Evolutionary conservation across 176 grass and related monocot genomes (phyloP).

Genomic region (Aegilops umbellulata): DNA sequence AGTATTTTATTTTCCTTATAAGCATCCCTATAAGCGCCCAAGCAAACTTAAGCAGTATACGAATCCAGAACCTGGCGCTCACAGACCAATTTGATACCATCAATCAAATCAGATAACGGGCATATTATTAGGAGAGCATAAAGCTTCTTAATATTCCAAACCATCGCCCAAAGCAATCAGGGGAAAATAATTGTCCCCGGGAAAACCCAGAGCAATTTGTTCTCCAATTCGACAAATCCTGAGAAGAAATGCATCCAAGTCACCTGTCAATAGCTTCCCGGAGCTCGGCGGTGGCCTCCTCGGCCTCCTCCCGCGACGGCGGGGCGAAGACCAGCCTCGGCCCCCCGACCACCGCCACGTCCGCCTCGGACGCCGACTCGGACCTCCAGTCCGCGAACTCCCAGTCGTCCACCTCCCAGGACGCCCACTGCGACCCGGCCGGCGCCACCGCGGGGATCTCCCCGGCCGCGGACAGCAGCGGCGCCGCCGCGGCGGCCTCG

Average conservation of each 20-base stretch:
- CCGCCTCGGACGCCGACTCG: conserved; percentile 9
- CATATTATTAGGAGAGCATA: background rate
- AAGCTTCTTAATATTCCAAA: background rate
- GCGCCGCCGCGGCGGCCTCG: conserved; percentile 13
- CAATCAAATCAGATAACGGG: background rate
- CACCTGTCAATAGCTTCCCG: conserved; percentile 63
- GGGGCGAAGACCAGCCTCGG: conserved; percentile 76
- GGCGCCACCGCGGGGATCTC: conserved; percentile 33
- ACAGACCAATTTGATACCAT: background rate
- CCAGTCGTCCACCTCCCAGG: conserved; percentile 82
- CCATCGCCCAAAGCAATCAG: background rate
- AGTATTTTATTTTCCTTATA: too few relatives aligned
- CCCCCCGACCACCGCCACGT: conserved; percentile 20
- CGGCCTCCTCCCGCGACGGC: conserved; percentile 66
- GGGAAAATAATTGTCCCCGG: background rate
- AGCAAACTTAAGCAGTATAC: background rate
- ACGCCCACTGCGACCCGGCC: conserved; percentile 29
- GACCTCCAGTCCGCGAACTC: conserved; percentile 64
- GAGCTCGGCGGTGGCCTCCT: conserved; percentile 74
- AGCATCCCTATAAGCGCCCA: background rate
- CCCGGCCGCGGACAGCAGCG: conserved; percentile 42
- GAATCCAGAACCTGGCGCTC: too few relatives aligned
- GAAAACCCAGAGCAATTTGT: background rate
- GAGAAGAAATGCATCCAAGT: background rate
- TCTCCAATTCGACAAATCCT: background rate